Evolutionary conservation across 2,329 filamentous ascomycete species (phyloP).

Genomic region (Eutypa lata): DNA sequence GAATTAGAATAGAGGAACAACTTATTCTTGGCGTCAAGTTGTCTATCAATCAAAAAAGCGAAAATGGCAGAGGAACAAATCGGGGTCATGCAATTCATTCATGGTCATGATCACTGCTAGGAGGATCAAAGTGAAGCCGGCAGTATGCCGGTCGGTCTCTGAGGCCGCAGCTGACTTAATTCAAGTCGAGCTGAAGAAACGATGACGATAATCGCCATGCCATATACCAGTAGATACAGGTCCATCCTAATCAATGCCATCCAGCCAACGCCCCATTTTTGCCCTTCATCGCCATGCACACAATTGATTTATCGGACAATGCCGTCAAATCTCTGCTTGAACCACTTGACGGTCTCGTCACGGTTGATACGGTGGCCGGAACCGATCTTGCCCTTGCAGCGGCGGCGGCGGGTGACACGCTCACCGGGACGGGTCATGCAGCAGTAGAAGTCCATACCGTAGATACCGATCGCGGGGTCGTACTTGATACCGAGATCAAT

Average conservation of each 20-base stretch:
- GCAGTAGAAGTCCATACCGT: conserved; percentile 99
- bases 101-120: conserved; percentile 17
- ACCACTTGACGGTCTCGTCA: conserved; percentile 97
- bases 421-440: conserved; percentile 99
- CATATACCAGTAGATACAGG: conserved; percentile 39
- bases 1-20: no score
- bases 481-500: conserved; percentile 99
- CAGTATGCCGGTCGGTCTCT: conserved; percentile 70
- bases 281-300: conserved; percentile 13
- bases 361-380: conserved; percentile 90
- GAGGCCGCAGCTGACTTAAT: conserved; percentile 65
- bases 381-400: conserved; percentile 83
- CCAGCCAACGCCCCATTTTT: conserved; percentile 34
- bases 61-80: background rate
- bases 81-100: background rate
- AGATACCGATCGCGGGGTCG: conserved; percentile 96
- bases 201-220: conserved; percentile 39
- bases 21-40: background rate
- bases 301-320: conserved; percentile 83
- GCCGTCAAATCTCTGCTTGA: conserved; percentile 85
- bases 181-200: conserved; percentile 49
- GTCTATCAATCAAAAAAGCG: background rate
- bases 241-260: conserved; percentile 35
- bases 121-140: conserved; percentile 51
- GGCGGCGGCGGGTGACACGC: conserved; percentile 93